phyloP scores from a whole-genome alignment of 2,329 filamentous ascomycete species.

The Anthostomella pinea region DNA sequence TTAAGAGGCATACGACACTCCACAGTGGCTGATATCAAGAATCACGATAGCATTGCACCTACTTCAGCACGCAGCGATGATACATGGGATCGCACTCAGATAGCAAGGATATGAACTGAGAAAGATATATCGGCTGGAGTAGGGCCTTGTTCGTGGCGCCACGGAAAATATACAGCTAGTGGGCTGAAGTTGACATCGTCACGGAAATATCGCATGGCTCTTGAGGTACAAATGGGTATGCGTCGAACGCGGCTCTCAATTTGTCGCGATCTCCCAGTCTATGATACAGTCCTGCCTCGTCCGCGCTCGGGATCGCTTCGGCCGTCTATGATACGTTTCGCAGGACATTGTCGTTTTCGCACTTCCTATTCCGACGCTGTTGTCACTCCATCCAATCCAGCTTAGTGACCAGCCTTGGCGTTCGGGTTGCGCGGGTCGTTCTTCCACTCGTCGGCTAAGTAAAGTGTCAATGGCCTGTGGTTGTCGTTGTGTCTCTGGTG shows the following conservation, averaged over 20 bases:
- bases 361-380: conserved; percentile 4
- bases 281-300: conserved; percentile 31
- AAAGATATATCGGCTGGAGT: too few species aligned
- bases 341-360: conserved; percentile 16
- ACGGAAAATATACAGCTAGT: too few species aligned
- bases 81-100: too few species aligned
- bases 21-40: too few species aligned
- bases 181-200: too few species aligned
- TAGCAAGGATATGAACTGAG: too few species aligned
- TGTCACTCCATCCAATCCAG: background rate
- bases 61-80: too few species aligned
- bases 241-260: conserved; percentile 19
- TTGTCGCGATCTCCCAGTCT: conserved; percentile 25
- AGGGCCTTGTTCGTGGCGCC: too few species aligned
- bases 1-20: too few species aligned
- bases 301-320: conserved; percentile 20
- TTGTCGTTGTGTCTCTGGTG: too few species aligned
- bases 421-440: conserved; percentile 90
- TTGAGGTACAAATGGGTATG: conserved; percentile 16
- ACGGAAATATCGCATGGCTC: too few species aligned
- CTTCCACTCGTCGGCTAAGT: conserved; percentile 85
- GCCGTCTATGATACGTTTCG: conserved; percentile 26
- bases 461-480: conserved; percentile 12
- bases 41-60: too few species aligned
- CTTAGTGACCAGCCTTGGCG: conserved; percentile 49